Conservation (phyloP, 2,329 filamentous ascomycete species). For the Pochonia chlamydosporia region DNA sequence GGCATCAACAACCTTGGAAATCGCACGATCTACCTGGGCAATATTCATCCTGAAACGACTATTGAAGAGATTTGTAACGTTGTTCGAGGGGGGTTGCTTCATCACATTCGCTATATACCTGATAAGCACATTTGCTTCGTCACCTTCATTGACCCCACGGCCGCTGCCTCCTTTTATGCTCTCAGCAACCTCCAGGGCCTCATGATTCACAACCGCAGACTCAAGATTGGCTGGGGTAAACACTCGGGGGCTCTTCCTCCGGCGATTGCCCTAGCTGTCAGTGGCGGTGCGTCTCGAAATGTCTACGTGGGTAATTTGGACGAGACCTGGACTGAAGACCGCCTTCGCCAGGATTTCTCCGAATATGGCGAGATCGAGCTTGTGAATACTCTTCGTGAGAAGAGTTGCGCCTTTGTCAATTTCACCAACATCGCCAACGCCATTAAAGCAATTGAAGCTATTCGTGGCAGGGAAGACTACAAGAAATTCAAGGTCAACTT, state of each 20-base stretch:
- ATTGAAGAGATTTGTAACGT: slow-evolving; percentile 99
- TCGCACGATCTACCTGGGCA: slow-evolving; percentile 94
- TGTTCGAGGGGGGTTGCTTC: slow-evolving; percentile 86
- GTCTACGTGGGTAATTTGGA: slow-evolving; percentile 98
- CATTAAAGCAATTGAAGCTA: slow-evolving; percentile 97
- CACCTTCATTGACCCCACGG: slow-evolving; percentile 97
- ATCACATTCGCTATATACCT: slow-evolving; percentile 98
- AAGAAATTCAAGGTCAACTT: slow-evolving; percentile 99
- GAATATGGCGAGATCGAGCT: slow-evolving; percentile 98
- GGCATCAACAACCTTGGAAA: slow-evolving; percentile 97
- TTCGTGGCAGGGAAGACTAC: slow-evolving; percentile 93
- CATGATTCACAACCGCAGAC: slow-evolving; percentile 96
- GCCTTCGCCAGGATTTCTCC: slow-evolving; percentile 90
- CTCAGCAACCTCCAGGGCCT: slow-evolving; percentile 94
- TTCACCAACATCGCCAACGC: slow-evolving; percentile 99
- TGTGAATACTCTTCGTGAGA: slow-evolving; percentile 93
- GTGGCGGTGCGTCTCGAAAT: slow-evolving; percentile 93
- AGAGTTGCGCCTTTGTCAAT: slow-evolving; percentile 99
- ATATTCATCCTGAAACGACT: slow-evolving; percentile 97
- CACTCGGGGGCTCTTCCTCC: slow-evolving; percentile 94
- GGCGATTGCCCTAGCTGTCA: slow-evolving; percentile 92
- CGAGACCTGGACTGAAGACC: slow-evolving; percentile 95
- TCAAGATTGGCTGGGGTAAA: slow-evolving; percentile 99
- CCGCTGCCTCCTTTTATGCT: slow-evolving; percentile 95
- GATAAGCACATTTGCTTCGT: slow-evolving; percentile 99